Base-by-base conservation (phyloP, 352 stramenopile genomes). In the Globisporangium viniferum region DNA sequence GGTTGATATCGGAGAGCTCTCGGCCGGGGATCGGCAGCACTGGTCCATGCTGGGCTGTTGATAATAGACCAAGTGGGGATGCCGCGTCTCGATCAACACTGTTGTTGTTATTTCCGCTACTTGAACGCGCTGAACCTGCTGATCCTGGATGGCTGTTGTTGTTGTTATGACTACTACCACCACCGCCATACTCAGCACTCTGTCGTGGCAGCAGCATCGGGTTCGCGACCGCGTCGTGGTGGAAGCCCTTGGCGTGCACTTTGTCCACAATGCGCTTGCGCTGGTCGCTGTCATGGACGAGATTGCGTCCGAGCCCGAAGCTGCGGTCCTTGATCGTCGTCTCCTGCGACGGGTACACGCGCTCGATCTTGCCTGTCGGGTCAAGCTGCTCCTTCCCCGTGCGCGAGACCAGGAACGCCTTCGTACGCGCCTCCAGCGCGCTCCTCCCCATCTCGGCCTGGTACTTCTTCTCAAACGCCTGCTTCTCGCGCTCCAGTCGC, bases 321-420 rank as follows among this genome's bases (percentile, higher is more conserved):
- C 74, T 90, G 35, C 80, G 41, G 67, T 94, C 87, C 39, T 84
- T 84, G 14, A 94, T 77, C 3, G 73, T 80, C 0, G 88, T 94
- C 49, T 92, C 84, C 63, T 93, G 86, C 2, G 83, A 92, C 8
- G 86, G 83, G 62, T 88, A 90, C 0, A 90, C 72, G 0, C 83
- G 83, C 9, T 90, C 82, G 2, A 73, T 59, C 60, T 89, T 90
- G 7, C 83, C 79, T 0, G 80, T 90, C 6, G 83, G 79, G 54
- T 92, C 83, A 14, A 92, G 71, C 5, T 81, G 74, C 64, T 91
- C 82, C 39, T 80, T 81, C 0, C 81, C 83, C 0, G 82, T 90
- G 0, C 79, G 75, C 0, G 80, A 75, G 27, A 90, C 27, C 24
- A 93, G 57, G 66, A 90, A 93, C 20, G 75, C 62, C 35, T 74